Conservation (phyloP, 2,329 filamentous ascomycete genomes). For the Raffaelea albimanens region DNA sequence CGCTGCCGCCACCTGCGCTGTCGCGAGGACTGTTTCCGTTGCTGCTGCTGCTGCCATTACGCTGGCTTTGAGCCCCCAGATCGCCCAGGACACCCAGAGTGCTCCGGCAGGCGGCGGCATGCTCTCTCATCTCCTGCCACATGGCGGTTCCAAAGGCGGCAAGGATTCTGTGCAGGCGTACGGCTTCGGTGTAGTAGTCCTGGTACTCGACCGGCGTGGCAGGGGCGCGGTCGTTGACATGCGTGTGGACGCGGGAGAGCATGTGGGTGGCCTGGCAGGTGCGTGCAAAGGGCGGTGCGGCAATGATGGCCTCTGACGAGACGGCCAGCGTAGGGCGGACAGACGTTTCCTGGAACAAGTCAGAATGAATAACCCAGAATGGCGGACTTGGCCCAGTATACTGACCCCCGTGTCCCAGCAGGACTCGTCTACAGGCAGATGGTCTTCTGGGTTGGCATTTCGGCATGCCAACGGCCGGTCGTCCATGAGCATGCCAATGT, state of each 20-base stretch:
- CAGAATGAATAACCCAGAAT: too few species aligned
- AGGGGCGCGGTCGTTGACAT: slow-evolving; percentile 5
- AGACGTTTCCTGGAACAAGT: slow-evolving; percentile 5
- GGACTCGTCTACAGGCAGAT: slow-evolving; percentile 10
- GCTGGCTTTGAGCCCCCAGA: too few species aligned
- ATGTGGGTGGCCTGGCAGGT: slow-evolving; percentile 12
- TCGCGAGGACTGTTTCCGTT: too few species aligned
- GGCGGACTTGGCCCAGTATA: too few species aligned
- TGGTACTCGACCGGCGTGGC: slow-evolving; percentile 2
- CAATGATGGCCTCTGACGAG: slow-evolving; percentile 2
- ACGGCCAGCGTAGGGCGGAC: slow-evolving; percentile 10
- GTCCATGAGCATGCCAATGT: slow-evolving; percentile 8
- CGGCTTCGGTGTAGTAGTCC: slow-evolving; percentile 8
- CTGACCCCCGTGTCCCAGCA: slow-evolving; percentile 10
- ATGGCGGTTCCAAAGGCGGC: slow-evolving; percentile 5
- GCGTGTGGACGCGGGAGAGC: slow-evolving; percentile 9
- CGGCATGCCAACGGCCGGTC: slow-evolving; percentile 8
- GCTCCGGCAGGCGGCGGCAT: too few species aligned
- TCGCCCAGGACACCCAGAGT: too few species aligned
- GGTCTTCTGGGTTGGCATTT: slow-evolving; percentile 7
- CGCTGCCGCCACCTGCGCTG: too few species aligned
- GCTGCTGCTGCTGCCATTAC: too few species aligned
- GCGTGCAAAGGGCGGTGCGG: slow-evolving; percentile 9
- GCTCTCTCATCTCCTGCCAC: slow-evolving; percentile 5
- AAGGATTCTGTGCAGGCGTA: slow-evolving; percentile 6